Conservation (phyloP, 1,284 basidiomycete species). For the Mycosarcoma mackinlayi region DNA sequence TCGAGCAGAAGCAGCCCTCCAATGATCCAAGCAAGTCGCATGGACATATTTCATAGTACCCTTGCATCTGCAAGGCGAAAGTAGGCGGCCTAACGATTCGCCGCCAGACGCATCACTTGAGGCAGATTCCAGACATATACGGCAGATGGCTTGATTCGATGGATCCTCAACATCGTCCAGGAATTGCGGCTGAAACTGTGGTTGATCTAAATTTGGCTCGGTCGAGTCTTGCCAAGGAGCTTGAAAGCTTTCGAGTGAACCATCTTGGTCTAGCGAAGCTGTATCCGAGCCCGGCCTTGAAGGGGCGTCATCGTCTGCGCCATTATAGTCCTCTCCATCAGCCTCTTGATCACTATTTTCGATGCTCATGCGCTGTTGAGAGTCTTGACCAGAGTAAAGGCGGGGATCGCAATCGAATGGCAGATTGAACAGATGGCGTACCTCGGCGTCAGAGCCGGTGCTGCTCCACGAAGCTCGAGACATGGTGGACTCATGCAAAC, state of each 20-base stretch:
- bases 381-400: background rate
- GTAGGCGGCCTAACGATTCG: slow-evolving; percentile 42
- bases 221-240: background rate
- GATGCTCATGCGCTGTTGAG: background rate
- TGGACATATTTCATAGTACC: slow-evolving; percentile 66
- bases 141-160: slow-evolving; percentile 38
- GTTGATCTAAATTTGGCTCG: background rate
- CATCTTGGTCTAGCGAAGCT: slow-evolving; percentile 3
- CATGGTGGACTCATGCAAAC: slow-evolving; percentile 12
- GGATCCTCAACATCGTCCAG: slow-evolving; percentile 21
- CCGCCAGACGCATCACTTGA: slow-evolving; percentile 23
- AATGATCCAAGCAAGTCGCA: slow-evolving; percentile 59
- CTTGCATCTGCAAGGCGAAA: slow-evolving; percentile 58
- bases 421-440: slow-evolving; percentile 29
- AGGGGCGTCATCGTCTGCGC: background rate
- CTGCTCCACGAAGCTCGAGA: slow-evolving; percentile 29
- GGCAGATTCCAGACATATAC: slow-evolving; percentile 40
- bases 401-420: slow-evolving; percentile 20
- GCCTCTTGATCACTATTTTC: background rate
- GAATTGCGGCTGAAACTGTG: background rate
- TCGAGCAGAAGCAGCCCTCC: slow-evolving; percentile 51
- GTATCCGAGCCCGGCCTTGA: background rate
- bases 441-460: slow-evolving; percentile 34
- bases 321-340: background rate
- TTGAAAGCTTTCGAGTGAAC: slow-evolving; percentile 9